phyloP scores from a whole-genome alignment of 352 stramenopile genomes.

The Blastocystis sp. region DNA sequence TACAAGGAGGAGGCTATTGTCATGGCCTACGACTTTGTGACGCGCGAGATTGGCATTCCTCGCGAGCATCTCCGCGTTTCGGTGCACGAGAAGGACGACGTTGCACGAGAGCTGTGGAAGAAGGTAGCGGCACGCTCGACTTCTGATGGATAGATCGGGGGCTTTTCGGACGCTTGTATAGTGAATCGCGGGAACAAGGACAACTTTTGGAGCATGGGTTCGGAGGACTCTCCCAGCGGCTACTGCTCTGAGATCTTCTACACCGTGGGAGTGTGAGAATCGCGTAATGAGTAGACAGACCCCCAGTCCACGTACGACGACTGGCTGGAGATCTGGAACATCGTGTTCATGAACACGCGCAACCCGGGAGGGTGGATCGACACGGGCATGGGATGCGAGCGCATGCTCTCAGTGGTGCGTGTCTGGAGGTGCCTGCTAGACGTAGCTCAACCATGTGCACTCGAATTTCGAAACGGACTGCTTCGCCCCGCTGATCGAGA shows the following conservation, averaged over 20 bases:
- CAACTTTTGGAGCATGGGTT: slow-evolving; percentile 69
- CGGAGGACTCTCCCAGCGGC: slow-evolving; percentile 31
- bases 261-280: slow-evolving; percentile 2
- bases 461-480: slow-evolving; percentile 94
- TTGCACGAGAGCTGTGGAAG: slow-evolving; percentile 72
- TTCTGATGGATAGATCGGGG: slow-evolving; percentile 39
- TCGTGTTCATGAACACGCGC: slow-evolving; percentile 96
- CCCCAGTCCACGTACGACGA: slow-evolving; percentile 47
- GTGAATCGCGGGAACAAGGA: slow-evolving; percentile 29
- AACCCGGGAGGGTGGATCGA: slow-evolving; percentile 81
- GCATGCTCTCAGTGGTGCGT: slow-evolving; percentile 82
- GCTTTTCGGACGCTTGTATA: slow-evolving; percentile 51
- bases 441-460: slow-evolving; percentile 82
- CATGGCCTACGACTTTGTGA: slow-evolving; percentile 89
- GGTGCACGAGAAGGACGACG: slow-evolving; percentile 77
- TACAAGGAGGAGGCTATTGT: slow-evolving; percentile 92
- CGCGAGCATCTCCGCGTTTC: slow-evolving; percentile 77
- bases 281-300: slow-evolving; percentile 3
- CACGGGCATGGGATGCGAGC: slow-evolving; percentile 94
- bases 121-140: neutral
- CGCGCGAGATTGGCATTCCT: slow-evolving; percentile 80
- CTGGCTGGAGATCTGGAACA: slow-evolving; percentile 88
- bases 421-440: neutral
- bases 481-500: slow-evolving; percentile 85
- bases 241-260: slow-evolving; percentile 68